Evolutionary conservation across 345 rosid species (phyloP), one percentile per base, ranked within the genome.

Genomic region (Lagerstroemia speciosa): DNA sequence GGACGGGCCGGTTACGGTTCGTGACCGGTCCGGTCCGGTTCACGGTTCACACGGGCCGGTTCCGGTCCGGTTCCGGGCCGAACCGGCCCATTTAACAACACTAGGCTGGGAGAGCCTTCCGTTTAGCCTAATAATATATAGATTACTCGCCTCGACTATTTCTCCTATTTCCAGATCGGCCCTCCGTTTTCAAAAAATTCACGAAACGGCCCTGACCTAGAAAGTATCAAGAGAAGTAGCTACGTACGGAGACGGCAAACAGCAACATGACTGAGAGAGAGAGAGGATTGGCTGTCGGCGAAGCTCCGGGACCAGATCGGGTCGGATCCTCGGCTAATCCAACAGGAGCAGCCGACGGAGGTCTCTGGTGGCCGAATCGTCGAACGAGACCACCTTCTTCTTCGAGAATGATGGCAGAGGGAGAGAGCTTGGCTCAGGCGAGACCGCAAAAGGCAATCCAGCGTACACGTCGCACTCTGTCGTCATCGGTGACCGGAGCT

Each of bases 391-490:
- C 34, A 67, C 75, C 67, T 78, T 79, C 67, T 74, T 77, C 78
- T 70, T 83, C 57, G 83, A 78, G 74, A 83, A 83, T 1, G 84
- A 81, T 46, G 87, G 87, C 64, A 83, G 31, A 22, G 89, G 89
- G 1, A 83, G 81, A 38, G 84, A 78, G 66, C 83, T 83, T 55
- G 90, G 90, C 48, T 74, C 84, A 26, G 90, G 86, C 11, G 87
- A 85, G 16, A 80, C 75, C 6, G 75, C 66, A 64, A 81, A 83
- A 6, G 82, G 86, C 43, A 82, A 80, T 48, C 87, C 87, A 24
- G 86, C 87, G 62, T 89, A 89, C 57, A 81, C 1, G 38, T 36
- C 38, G 8, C 38, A 9, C 8, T 36, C 38, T 1, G 38, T 36
- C 38, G 8, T 9, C 38, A 36, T 36, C 38, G 38, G 8, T 5